These are phyloP conservation scores for Suhomyces coccinellae DNA, from an alignment of 1,139 yeast species.

Conservation along the genomic window DNA sequence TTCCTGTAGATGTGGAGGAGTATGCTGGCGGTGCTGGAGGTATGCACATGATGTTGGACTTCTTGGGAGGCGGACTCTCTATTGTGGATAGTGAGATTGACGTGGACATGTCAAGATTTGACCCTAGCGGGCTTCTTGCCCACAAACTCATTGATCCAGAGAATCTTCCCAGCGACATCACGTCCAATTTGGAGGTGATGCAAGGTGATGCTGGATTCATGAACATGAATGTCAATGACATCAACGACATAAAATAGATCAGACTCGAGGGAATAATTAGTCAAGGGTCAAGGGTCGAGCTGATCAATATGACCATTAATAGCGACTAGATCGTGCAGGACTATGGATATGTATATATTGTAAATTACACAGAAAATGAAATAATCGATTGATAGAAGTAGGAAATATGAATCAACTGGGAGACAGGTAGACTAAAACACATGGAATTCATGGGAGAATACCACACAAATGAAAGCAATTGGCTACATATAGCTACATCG, in stretches of 20 bases:
- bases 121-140: constrained; percentile 38
- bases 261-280: too few relatives aligned
- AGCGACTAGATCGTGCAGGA: background rate
- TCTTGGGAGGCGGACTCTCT: constrained; percentile 71
- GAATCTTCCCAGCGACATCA: constrained; percentile 57
- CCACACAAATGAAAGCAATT: too few relatives aligned
- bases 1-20: constrained; percentile 82
- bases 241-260: constrained; percentile 13
- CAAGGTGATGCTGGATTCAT: constrained; percentile 42
- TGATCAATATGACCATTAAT: too few relatives aligned
- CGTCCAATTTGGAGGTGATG: constrained; percentile 50
- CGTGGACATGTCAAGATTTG: constrained; percentile 45
- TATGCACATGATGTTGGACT: constrained; percentile 87
- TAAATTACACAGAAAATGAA: background rate
- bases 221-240: constrained; percentile 25
- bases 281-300: too few relatives aligned
- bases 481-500: too few relatives aligned
- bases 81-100: constrained; percentile 46
- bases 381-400: background rate
- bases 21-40: constrained; percentile 84
- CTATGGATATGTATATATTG: constrained; percentile 1
- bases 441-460: too few relatives aligned
- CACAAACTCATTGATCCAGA: constrained; percentile 53
- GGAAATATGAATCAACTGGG: too few relatives aligned
- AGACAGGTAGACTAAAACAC: too few relatives aligned